These are phyloP conservation scores for Epichloe sp. DNA, from an alignment of 2,329 filamentous ascomycete species.

Conservation along the genomic window DNA sequence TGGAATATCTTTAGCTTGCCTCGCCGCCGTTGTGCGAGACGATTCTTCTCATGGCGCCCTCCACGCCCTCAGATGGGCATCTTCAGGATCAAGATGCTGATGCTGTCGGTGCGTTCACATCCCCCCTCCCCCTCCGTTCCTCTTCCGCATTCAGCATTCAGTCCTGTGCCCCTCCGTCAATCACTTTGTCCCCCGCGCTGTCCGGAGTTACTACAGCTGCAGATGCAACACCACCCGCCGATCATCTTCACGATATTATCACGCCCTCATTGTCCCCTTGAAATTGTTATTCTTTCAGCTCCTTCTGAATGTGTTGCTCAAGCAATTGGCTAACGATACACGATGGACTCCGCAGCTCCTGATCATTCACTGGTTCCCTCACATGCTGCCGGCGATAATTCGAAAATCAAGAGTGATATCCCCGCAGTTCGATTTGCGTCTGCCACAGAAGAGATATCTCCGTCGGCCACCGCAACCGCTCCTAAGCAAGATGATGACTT, in stretches of 20 bases:
- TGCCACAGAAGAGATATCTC: slow-evolving; percentile 52
- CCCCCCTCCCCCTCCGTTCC: neutral
- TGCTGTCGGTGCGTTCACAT: slow-evolving; percentile 5
- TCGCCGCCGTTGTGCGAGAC: neutral
- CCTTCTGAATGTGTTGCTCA: neutral
- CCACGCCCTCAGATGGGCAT: slow-evolving; percentile 5
- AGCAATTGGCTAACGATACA: neutral
- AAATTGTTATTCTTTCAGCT: neutral
- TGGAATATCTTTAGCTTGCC: neutral
- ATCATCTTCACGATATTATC: neutral
- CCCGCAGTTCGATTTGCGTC: slow-evolving; percentile 60
- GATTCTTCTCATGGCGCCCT: slow-evolving; percentile 7
- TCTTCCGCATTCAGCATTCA: slow-evolving; percentile 2
- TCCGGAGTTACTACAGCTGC: neutral
- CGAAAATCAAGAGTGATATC: slow-evolving; percentile 13
- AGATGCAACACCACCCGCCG: neutral
- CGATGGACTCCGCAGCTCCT: slow-evolving; percentile 1
- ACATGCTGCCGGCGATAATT: slow-evolving; percentile 6
- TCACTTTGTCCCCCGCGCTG: slow-evolving; percentile 1
- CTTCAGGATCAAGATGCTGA: slow-evolving; percentile 6
- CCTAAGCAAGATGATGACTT: slow-evolving; percentile 13
- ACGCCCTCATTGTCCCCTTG: neutral
- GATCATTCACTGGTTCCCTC: neutral
- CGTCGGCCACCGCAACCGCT: slow-evolving; percentile 29
- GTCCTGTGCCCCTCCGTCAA: neutral